A percentile compares a stretch with the other conserved stretches of the same genome.
Evolutionary conservation across 352 stramenopile genomes (phyloP).

Genomic region (Phytophthora cryptogea): DNA sequence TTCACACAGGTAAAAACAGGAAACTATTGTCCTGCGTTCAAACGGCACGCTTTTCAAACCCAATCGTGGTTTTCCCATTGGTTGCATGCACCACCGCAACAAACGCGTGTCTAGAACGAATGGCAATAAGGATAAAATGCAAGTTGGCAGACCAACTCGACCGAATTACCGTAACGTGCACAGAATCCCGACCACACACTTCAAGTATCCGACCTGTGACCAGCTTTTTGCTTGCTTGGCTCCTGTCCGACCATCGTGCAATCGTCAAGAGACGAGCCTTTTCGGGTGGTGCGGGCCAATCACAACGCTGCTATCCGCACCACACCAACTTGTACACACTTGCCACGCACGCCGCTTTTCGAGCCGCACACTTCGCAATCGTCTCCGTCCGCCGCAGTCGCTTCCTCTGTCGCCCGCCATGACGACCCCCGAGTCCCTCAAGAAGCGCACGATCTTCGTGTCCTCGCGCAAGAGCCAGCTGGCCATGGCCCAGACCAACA

Average conservation of each 20-base stretch:
- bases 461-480: constrained; percentile 89
- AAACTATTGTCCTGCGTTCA: neutral
- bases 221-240: neutral
- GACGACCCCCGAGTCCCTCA: neutral
- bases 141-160: neutral
- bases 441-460: constrained; percentile 73
- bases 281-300: neutral
- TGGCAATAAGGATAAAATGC: neutral
- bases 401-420: neutral
- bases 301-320: neutral
- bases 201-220: neutral
- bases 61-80: too few relatives aligned
- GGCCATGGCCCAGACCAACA: constrained; percentile 87
- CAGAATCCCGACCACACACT: neutral
- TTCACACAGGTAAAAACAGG: neutral
- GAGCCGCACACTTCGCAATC: constrained; percentile 10
- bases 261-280: too few relatives aligned
- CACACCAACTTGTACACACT: neutral
- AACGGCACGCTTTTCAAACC: neutral
- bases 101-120: neutral
- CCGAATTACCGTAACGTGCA: neutral
- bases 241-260: too few relatives aligned
- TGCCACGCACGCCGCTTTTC: constrained; percentile 1
- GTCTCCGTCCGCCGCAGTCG: neutral
- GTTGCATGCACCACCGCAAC: too few relatives aligned